These are phyloP conservation scores for Leccinum incarnatum DNA, from an alignment of 768 basidiomycete genomes.

Conservation along the genomic window DNA sequence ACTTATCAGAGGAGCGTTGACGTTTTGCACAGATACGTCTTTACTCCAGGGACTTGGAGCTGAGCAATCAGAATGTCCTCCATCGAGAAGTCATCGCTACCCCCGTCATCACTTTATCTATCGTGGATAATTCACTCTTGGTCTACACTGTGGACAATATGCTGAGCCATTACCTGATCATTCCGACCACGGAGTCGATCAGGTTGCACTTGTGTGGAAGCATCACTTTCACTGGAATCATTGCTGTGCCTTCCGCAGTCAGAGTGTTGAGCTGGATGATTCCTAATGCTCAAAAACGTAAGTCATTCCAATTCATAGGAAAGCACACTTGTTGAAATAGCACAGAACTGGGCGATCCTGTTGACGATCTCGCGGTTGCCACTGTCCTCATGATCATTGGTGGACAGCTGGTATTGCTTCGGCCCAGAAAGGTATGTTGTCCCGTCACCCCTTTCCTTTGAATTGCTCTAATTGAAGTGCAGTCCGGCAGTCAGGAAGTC, in stretches of 20 bases:
- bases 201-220: conserved; percentile 90
- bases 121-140: conserved; percentile 92
- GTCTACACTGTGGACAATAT: conserved; percentile 96
- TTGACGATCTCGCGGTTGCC: conserved; percentile 87
- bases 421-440: conserved; percentile 73
- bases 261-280: conserved; percentile 97
- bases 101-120: conserved; percentile 80
- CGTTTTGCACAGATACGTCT: conserved; percentile 66
- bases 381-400: conserved; percentile 96
- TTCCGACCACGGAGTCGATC: conserved; percentile 80
- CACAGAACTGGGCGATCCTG: conserved; percentile 89
- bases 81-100: conserved; percentile 75
- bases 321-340: conserved; percentile 9
- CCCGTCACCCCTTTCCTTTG: not conserved
- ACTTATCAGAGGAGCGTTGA: not conserved
- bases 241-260: conserved; percentile 78
- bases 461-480: not conserved
- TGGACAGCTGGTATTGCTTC: conserved; percentile 83
- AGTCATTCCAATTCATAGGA: conserved; percentile 26
- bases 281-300: conserved; percentile 88
- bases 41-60: conserved; percentile 91
- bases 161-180: conserved; percentile 86
- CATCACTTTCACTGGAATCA: conserved; percentile 90
- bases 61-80: conserved; percentile 79
- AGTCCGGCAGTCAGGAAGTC: conserved; percentile 86